phyloP scores from a whole-genome alignment of 2,329 filamentous ascomycete genomes.

The Chaetomiaceae sp. region DNA sequence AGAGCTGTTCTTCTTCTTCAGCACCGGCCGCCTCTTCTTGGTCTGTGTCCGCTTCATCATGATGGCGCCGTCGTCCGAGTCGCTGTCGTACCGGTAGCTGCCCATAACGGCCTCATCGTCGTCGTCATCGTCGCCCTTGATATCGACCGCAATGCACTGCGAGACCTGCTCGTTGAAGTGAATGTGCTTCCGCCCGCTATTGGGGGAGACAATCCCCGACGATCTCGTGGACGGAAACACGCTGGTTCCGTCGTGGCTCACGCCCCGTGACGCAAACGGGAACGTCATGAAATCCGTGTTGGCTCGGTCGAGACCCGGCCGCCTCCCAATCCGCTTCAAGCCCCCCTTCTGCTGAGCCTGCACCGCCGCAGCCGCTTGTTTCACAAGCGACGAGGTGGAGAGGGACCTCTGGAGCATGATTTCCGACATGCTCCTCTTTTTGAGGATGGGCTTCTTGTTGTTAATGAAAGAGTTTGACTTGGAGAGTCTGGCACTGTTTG shows the following conservation, averaged over 20 bases:
- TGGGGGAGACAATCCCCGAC: conserved; percentile 62
- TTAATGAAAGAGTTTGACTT: conserved; percentile 62
- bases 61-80: conserved; percentile 71
- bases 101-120: conserved; percentile 48
- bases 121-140: conserved; percentile 73
- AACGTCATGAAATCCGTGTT: conserved; percentile 66
- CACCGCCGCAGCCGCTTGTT: conserved; percentile 81
- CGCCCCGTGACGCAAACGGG: conserved; percentile 57
- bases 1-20: conserved; percentile 44
- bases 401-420: conserved; percentile 87
- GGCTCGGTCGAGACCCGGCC: conserved; percentile 56
- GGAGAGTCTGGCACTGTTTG: conserved; percentile 42
- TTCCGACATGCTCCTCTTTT: conserved; percentile 95
- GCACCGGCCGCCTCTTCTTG: conserved; percentile 49
- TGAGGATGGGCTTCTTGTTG: conserved; percentile 86
- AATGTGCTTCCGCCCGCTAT: conserved; percentile 75
- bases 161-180: conserved; percentile 95
- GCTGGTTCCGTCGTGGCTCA: conserved; percentile 60
- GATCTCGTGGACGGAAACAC: conserved; percentile 63
- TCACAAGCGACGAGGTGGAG: conserved; percentile 81
- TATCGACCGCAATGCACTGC: conserved; percentile 90
- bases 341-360: conserved; percentile 70
- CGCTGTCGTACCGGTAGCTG: conserved; percentile 45
- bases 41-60: conserved; percentile 69
- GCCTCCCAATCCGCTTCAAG: conserved; percentile 40